Evolutionary conservation across 1,284 basidiomycete genomes (phyloP), one percentile per base, ranked within the genome.

Genomic region (Coniophora puteana): DNA sequence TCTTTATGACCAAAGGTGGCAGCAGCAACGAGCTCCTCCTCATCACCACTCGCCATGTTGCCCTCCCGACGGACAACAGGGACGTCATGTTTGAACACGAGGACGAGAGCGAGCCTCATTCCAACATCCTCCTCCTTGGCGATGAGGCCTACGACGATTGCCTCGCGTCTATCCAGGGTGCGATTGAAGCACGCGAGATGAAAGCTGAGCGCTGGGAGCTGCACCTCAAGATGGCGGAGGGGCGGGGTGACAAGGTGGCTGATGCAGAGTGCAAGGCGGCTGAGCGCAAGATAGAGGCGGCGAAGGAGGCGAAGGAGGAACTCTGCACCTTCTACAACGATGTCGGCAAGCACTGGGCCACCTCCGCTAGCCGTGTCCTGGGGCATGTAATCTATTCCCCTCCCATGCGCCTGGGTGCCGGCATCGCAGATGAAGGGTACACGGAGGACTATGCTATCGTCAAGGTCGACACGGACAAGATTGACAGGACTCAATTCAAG

Each of bases 361-460:
- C 23, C 13, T 26, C 11, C 31, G 43, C 45, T 35, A 34, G 46
- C 17, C 61, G 62, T 23, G 41, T 56, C 34, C 17, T 66, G 5
- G 62, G 63, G 27, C 55, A 60, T 41, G 45, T 65, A 39, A 24
- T 52, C 37, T 46, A 34, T 35, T 54, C 64, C 29, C 58, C 64
- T 37, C 50, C 56, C 33, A 48, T 65, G 47, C 30, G 25, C 33
- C 8, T 57, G 44, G 36, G 41, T 35, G 43, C 38, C 43, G 54
- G 54, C 40, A 31, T 23, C 24, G 41, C 53, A 20, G 36, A 43
- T 17, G 26, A 27, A n/a, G n/a, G 26, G 11, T 63, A 43, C 35
- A 61, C 56, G 8, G 37, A 55, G 36, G 61, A 64, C 43, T 52
- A 40, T 37, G 58, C 52, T 24, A 36, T 59, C 28, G 49, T 66